Conservation (phyloP, 768 basidiomycete species). For the Psilocybe tampanensis region DNA sequence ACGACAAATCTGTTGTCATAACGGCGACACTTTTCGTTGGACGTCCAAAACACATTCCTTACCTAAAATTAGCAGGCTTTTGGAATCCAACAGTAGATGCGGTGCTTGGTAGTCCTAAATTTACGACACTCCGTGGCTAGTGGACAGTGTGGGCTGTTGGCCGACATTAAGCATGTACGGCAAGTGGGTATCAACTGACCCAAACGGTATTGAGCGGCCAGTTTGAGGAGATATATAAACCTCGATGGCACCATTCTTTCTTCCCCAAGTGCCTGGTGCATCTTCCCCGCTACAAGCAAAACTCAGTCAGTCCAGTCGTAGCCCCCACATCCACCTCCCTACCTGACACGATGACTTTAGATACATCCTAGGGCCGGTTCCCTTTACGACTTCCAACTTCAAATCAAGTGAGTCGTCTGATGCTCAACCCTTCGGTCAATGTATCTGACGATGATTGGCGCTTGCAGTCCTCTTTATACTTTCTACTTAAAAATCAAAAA, state of each 20-base stretch:
- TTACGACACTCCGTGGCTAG: not conserved
- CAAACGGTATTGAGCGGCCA: not conserved
- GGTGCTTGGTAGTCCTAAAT: not conserved
- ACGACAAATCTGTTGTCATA: no score
- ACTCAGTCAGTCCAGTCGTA: slow-evolving; percentile 11
- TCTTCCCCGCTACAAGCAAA: slow-evolving; percentile 19
- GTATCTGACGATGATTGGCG: not conserved
- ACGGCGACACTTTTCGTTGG: no score
- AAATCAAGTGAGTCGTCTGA: slow-evolving; percentile 5
- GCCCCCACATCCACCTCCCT: no score
- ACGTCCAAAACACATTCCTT: not conserved
- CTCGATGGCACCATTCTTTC: not conserved
- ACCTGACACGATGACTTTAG: not conserved
- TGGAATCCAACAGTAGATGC: not conserved
- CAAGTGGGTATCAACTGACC: not conserved
- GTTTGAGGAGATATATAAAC: slow-evolving; percentile 16
- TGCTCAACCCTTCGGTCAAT: not conserved
- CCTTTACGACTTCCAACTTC: slow-evolving; percentile 17
- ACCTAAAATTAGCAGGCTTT: no score
- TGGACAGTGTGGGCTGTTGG: not conserved
- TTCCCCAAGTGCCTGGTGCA: slow-evolving; percentile 26
- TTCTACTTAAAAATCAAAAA: slow-evolving; percentile 13
- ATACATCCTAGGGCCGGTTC: slow-evolving; percentile 20
- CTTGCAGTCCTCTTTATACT: slow-evolving; percentile 8
- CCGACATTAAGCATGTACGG: not conserved